Conservation (phyloP, 352 stramenopile species). For the Pythium biforme region DNA sequence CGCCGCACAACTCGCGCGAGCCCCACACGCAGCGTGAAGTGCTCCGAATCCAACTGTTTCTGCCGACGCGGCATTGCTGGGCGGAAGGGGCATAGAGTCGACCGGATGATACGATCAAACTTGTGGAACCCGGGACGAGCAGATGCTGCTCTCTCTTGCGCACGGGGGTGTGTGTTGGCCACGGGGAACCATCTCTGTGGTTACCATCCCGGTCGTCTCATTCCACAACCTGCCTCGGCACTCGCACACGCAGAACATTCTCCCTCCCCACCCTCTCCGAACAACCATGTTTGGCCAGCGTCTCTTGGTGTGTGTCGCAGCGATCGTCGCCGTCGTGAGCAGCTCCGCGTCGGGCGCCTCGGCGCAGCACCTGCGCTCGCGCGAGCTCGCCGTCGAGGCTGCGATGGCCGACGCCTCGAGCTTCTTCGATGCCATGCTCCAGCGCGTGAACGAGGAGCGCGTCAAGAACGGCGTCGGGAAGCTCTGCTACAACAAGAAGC, state of each 20-base stretch:
- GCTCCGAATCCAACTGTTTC: constrained; percentile 1
- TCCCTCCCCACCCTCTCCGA: neutral
- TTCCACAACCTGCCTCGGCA: constrained; percentile 12
- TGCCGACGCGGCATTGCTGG: neutral
- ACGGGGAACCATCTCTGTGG: neutral
- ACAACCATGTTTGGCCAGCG: constrained; percentile 20
- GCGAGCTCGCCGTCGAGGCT: neutral
- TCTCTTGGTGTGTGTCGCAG: constrained; percentile 10
- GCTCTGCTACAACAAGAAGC: constrained; percentile 43
- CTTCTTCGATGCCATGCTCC: constrained; percentile 39
- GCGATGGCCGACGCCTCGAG: constrained; percentile 9
- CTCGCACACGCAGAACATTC: neutral
- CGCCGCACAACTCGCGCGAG: neutral
- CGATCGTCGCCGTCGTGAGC: constrained; percentile 12
- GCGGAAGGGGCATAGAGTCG: constrained; percentile 1
- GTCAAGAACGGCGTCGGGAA: constrained; percentile 34
- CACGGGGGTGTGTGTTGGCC: no score
- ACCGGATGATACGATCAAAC: neutral
- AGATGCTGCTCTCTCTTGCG: constrained; percentile 1
- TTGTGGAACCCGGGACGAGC: neutral
- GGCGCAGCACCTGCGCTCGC: constrained; percentile 18
- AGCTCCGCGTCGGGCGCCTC: constrained; percentile 2
- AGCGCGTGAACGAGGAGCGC: constrained; percentile 55
- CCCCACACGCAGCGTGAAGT: neutral
- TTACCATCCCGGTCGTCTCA: neutral